A percentile compares a stretch with the other conserved stretches of the same genome.
phyloP scores from a whole-genome alignment of 2,329 filamentous ascomycete genomes.

The Penicillium sp. region DNA sequence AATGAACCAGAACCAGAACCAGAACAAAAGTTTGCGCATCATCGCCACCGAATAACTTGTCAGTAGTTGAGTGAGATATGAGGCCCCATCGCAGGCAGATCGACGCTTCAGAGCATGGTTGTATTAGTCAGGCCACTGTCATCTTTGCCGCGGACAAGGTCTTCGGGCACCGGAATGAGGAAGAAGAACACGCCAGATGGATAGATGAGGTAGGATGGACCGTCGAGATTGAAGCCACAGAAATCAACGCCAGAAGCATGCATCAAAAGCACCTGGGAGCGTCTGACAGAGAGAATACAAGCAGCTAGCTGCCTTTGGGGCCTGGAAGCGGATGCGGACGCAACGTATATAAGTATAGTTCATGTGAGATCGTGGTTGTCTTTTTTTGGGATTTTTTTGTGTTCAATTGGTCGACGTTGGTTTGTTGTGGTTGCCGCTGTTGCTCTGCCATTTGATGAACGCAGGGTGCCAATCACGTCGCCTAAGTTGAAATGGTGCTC shows the following conservation, averaged over 20 bases:
- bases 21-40: conserved; percentile 12
- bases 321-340: background rate
- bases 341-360: conserved; percentile 2
- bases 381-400: background rate
- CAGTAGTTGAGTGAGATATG: conserved; percentile 22
- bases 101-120: conserved; percentile 2
- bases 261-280: background rate
- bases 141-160: conserved; percentile 9
- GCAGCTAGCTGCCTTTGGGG: background rate
- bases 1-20: conserved; percentile 11
- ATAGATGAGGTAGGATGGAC: conserved; percentile 19
- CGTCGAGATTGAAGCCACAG: conserved; percentile 14
- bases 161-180: conserved; percentile 5
- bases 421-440: background rate
- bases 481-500: too few relatives aligned
- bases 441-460: background rate
- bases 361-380: background rate
- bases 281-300: background rate
- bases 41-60: conserved; percentile 21
- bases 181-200: conserved; percentile 19
- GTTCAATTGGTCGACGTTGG: background rate
- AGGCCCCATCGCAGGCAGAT: conserved; percentile 25
- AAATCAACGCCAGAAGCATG: conserved; percentile 11
- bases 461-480: background rate
- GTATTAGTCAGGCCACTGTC: conserved; percentile 10